Conservation (phyloP, 2,329 filamentous ascomycete species). For the Pseudopyricularia javanii region DNA sequence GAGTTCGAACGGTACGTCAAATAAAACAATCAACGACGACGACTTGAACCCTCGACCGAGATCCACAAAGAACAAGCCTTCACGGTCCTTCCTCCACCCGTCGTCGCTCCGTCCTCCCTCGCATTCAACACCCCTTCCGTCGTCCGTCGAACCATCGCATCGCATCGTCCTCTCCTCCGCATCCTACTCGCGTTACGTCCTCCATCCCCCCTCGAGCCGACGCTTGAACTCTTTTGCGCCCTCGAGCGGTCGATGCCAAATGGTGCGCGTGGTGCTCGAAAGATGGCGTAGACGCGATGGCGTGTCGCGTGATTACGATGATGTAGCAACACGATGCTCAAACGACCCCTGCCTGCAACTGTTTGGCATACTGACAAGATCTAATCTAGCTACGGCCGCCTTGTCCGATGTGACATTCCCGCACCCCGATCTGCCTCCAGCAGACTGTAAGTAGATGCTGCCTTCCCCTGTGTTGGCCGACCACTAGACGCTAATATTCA, state of each 20-base stretch:
- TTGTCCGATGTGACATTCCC: constrained; percentile 97
- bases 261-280: background rate
- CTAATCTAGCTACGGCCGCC: constrained; percentile 71
- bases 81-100: constrained; percentile 10
- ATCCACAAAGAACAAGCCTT: constrained; percentile 16
- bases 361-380: constrained; percentile 28
- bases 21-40: constrained; percentile 35
- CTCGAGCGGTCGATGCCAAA: constrained; percentile 29
- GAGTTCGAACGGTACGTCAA: constrained; percentile 99
- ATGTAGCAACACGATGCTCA: constrained; percentile 1
- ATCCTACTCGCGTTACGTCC: constrained; percentile 7
- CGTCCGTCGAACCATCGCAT: background rate
- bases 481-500: constrained; percentile 3
- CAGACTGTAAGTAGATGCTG: constrained; percentile 64
- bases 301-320: background rate
- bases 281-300: background rate
- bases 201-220: constrained; percentile 8
- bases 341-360: background rate
- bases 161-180: constrained; percentile 6
- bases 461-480: background rate
- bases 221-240: constrained; percentile 17
- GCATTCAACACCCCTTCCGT: background rate
- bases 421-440: constrained; percentile 87
- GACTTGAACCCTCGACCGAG: constrained; percentile 30
- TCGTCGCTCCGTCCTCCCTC: constrained; percentile 8